phyloP scores from a whole-genome alignment of 2,329 filamentous ascomycete genomes.

The Plenodomus tracheiphilus region DNA sequence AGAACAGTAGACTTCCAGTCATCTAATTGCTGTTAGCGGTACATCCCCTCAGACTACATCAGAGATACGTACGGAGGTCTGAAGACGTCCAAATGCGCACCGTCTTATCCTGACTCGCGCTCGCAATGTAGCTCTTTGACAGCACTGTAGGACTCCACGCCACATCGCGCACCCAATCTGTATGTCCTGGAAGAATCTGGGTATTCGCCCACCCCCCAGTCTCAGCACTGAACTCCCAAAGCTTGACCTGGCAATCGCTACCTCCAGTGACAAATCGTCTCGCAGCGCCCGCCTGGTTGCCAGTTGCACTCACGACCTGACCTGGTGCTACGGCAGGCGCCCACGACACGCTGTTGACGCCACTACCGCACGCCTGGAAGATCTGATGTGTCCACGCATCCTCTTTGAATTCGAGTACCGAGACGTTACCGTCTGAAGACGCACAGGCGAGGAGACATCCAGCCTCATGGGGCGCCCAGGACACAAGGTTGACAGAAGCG shows the following conservation, averaged over 20 bases:
- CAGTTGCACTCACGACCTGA: conserved; percentile 74
- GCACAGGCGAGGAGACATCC: conserved; percentile 95
- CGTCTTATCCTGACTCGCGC: conserved; percentile 93
- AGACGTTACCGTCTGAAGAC: conserved; percentile 90
- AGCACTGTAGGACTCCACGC: conserved; percentile 95
- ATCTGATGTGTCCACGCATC: conserved; percentile 88
- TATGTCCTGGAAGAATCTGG: conserved; percentile 72
- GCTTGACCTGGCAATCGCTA: conserved; percentile 89
- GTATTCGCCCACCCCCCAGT: conserved; percentile 57
- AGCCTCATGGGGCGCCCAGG: conserved; percentile 96
- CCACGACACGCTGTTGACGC: conserved; percentile 96
- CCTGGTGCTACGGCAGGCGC: conserved; percentile 83
- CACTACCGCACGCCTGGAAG: conserved; percentile 89
- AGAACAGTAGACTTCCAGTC: conserved; percentile 87
- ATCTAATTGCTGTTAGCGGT: conserved; percentile 53
- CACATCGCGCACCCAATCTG: conserved; percentile 96
- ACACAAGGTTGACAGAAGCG: conserved; percentile 93
- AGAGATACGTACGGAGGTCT: conserved; percentile 37
- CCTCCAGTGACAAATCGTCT: conserved; percentile 92
- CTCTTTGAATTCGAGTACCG: conserved; percentile 95
- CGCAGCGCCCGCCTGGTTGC: conserved; percentile 58
- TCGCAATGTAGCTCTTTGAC: conserved; percentile 95
- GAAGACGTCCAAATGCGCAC: conserved; percentile 88
- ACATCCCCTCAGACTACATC: conserved; percentile 8
- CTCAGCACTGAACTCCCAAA: conserved; percentile 76